Evolutionary conservation across 495 filamentous ascomycete genomes (phyloP).

Genomic region (Jackrogersella minutella): DNA sequence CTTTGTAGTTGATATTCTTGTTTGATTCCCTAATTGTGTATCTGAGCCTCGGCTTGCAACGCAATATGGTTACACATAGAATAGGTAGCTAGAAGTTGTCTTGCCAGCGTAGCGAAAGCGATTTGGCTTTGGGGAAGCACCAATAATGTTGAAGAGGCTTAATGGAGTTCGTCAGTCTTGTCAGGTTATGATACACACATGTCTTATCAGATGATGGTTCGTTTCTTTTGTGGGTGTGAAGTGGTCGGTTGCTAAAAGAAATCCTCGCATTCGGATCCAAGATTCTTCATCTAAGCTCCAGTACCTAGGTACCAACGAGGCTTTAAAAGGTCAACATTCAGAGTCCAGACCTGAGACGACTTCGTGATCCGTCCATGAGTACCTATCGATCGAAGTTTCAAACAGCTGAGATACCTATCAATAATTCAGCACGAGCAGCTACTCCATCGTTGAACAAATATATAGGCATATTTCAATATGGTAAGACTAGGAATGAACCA

Average conservation of each 20-base stretch:
- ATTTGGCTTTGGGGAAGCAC: background rate
- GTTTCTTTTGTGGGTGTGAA: background rate
- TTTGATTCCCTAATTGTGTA: background rate
- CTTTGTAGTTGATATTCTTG: conserved; percentile 17
- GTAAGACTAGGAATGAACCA: no score
- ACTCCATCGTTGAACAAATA: no score
- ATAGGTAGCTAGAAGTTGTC: background rate
- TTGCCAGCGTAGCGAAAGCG: background rate
- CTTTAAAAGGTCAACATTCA: no score
- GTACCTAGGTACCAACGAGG: background rate
- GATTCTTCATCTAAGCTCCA: background rate
- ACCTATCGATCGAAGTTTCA: no score
- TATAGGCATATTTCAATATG: no score
- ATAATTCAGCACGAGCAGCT: no score
- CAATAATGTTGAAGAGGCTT: background rate
- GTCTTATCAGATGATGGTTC: background rate
- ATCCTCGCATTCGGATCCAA: conserved; percentile 11
- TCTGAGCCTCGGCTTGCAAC: conserved; percentile 38
- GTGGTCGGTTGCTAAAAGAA: no score
- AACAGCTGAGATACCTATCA: no score
- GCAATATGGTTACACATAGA: background rate
- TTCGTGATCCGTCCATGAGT: no score
- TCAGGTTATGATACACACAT: background rate
- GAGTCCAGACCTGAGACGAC: no score
- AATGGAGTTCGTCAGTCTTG: background rate